Evolutionary conservation across 1,139 yeast species (phyloP), one percentile per base, ranked within the genome.

Genomic region (Schizosaccharomyces versatilis): DNA sequence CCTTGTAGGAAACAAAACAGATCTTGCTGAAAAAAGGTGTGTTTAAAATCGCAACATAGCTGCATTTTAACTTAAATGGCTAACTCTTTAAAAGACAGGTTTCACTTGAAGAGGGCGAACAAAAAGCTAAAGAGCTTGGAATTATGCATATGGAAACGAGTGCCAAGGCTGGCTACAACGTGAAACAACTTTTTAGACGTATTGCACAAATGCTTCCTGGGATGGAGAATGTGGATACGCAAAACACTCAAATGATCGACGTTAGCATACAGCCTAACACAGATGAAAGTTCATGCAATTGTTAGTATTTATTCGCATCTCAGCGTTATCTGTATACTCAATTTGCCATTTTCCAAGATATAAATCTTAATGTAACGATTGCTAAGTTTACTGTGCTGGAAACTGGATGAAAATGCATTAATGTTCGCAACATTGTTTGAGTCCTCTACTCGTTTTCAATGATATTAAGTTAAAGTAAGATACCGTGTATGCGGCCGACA

Each of bases 151-250:
- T 90, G 66, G 98, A 90, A 66, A 90, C 98, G 2, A 82, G 94
- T 60, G 93, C 97, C 38, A 90, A 88, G 68, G 90, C 90, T 54
- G 95, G 95, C 51, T 84, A 86, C 66, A 90, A 90, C 63, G 95
- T 90, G 55, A 88, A 90, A 69, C 76, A 79, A 57, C 71, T 90
- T 61, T 90, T 90, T 70, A 84, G 86, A 65, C 84, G 81, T 65
- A 84, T 90, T 59, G 98, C 97, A 10, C 84, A 82, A 65, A 79
- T 85, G 56, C 74, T 90, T 60, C 97, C 97, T 1, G 96, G 90
- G 57, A 80, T 84, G 64, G 84, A 80, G 61, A 74, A 47, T 49
- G 55, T 58, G 7, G 56, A 56, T 39, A 59, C 58, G 44, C 59
- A 57, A 36, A 42, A 54, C 6, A 58, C 47, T 36, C 60, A 57